A percentile compares a stretch with the other conserved stretches of the same genome.
These are phyloP conservation scores for Geranomyces michiganensis DNA, from an alignment of 192 early-diverging fungal genomes.

Conservation along the genomic window DNA sequence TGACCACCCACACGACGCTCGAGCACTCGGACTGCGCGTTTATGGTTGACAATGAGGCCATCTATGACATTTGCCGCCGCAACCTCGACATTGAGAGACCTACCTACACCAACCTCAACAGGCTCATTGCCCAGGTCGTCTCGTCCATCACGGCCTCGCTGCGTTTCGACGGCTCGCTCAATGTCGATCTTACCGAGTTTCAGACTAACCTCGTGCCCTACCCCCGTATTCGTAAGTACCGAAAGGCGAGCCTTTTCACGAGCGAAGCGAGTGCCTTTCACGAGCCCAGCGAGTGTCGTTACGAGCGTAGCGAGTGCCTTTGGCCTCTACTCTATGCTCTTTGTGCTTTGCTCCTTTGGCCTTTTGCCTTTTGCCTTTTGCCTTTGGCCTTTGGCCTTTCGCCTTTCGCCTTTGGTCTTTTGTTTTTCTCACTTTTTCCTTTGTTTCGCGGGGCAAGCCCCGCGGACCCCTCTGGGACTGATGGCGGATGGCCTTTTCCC, in stretches of 20 bases:
- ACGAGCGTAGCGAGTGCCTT: too few relatives aligned
- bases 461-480: too few relatives aligned
- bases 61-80: constrained; percentile 98
- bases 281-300: too few relatives aligned
- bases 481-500: too few relatives aligned
- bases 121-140: constrained; percentile 97
- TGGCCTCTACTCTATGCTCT: too few relatives aligned
- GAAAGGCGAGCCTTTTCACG: not conserved
- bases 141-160: constrained; percentile 99
- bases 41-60: constrained; percentile 98
- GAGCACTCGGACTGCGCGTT: constrained; percentile 99
- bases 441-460: too few relatives aligned
- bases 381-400: too few relatives aligned
- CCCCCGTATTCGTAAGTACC: constrained; percentile 82
- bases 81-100: constrained; percentile 97
- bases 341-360: too few relatives aligned
- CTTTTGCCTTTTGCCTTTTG: too few relatives aligned
- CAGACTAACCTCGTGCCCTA: constrained; percentile 99
- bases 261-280: not conserved
- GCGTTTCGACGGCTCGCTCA: constrained; percentile 97
- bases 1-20: constrained; percentile 98
- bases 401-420: too few relatives aligned
- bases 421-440: too few relatives aligned
- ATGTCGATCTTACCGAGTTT: constrained; percentile 99
- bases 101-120: constrained; percentile 96